Conservation (phyloP, 345 rosid species). For the Heritiera fomes region DNA sequence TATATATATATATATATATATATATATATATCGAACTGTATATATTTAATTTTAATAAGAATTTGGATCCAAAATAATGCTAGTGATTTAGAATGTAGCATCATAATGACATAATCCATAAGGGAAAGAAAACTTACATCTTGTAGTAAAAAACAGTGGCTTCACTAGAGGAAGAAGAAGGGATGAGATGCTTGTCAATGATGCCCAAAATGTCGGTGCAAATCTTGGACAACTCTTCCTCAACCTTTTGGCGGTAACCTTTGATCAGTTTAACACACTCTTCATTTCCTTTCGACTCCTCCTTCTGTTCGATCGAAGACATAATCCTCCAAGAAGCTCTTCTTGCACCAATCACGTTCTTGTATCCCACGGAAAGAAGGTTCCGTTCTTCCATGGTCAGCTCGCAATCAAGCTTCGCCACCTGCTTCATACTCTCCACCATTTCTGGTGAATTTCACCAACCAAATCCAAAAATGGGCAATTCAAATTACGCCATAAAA, state of each 20-base stretch:
- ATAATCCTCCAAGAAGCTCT: slow-evolving; percentile 96
- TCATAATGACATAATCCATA: neutral
- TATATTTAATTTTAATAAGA: too few relatives aligned
- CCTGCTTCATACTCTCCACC: slow-evolving; percentile 94
- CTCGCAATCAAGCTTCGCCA: slow-evolving; percentile 76
- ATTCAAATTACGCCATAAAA: too few relatives aligned
- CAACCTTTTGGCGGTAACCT: slow-evolving; percentile 84
- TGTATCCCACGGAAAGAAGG: slow-evolving; percentile 93
- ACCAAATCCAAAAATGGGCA: neutral
- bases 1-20: too few relatives aligned
- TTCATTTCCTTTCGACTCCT: slow-evolving; percentile 88
- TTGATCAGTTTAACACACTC: slow-evolving; percentile 78
- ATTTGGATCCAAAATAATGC: neutral
- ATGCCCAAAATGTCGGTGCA: slow-evolving; percentile 80
- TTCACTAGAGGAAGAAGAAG: slow-evolving; percentile 82
- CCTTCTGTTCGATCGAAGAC: slow-evolving; percentile 97
- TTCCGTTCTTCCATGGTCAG: slow-evolving; percentile 96
- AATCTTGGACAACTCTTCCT: slow-evolving; percentile 85
- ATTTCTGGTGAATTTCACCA: slow-evolving; percentile 52
- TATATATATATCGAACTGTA: too few relatives aligned
- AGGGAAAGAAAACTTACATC: slow-evolving; percentile 56
- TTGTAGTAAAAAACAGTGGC: slow-evolving; percentile 97
- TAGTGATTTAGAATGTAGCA: neutral
- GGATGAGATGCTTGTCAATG: slow-evolving; percentile 84
- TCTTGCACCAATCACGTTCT: slow-evolving; percentile 90